Base-by-base conservation (phyloP, 1,284 basidiomycete species). In the Boletus smithii region DNA sequence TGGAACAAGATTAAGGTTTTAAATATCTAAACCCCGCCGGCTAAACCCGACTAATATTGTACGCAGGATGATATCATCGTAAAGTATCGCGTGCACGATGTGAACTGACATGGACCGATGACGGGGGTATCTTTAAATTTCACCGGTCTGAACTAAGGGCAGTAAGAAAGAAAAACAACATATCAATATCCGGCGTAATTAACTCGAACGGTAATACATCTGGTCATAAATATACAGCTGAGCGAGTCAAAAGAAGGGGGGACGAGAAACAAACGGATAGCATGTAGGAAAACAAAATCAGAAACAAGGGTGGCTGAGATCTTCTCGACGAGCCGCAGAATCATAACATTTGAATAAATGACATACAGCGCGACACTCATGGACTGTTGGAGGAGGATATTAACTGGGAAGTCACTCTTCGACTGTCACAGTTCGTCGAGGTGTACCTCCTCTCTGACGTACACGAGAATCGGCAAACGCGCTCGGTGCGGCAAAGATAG, bases 401-500 rank as follows among this genome's bases (percentile, higher is more conserved):
- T 13, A 20, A 33, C 16, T 16, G 7, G 13, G 0, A 35, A 17
- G 16, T 60, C 22, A 53, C 7, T 61, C 58, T 43, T 65, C 64
- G 4, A 49, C 8, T 14, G 31, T 7, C 22, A 62, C 44, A 3
- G 42, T 42, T 30, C 62, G 61, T 42, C 59, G 59, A 4, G 66
- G 47, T 14, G 64, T 62, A 11, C 46, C 18, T 23, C 42, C 65
- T 27, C 59, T 54, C 24, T 41, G 54, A 34, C 63, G 63, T 11
- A 37, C 36, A 39, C 63, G 65, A n/a, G 57, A 57, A 40, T 67
- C 62, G 13, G 62, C 54, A 42, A 60, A 66, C 13, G 65, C 63
- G n/a, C 55, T 35, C 17, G 67, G 63, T 10, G 63, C 63, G 8
- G 36, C 22, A 27, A 57, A 68, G 47, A 83, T 74, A 0, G 75